Conservation (phyloP, 2,329 filamentous ascomycete species). For the Curvularia sp. region DNA sequence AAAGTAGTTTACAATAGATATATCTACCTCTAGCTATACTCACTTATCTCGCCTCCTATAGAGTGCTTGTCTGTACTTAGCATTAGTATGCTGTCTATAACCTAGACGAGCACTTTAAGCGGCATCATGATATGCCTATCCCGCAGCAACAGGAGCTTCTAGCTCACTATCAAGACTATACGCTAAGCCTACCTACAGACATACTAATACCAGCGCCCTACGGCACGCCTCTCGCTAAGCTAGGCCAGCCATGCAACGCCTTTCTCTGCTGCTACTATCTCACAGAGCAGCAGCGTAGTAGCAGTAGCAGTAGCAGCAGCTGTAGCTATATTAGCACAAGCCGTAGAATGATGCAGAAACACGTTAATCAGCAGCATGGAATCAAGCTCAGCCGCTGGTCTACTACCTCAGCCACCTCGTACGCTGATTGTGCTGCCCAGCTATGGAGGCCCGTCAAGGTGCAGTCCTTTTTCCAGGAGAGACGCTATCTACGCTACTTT, state of each 20-base stretch:
- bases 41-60: background rate
- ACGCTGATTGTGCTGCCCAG: background rate
- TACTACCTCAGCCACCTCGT: background rate
- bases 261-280: too few species aligned
- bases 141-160: background rate
- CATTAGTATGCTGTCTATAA: background rate
- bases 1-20: too few species aligned
- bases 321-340: conserved; percentile 1
- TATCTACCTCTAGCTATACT: background rate
- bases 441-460: conserved; percentile 5
- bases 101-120: background rate
- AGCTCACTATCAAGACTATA: background rate
- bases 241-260: too few species aligned
- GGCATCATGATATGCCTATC: background rate
- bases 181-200: background rate
- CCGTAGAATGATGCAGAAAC: background rate
- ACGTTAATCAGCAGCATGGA: background rate
- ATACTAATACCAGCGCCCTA: background rate
- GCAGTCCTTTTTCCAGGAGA: conserved; percentile 4
- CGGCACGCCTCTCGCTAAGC: background rate
- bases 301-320: too few species aligned
- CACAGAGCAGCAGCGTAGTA: too few species aligned
- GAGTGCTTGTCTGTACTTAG: background rate
- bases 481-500: background rate
- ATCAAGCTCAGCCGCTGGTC: conserved; percentile 1